A percentile compares a stretch with the other conserved stretches of the same genome.
Evolutionary conservation across 2,329 filamentous ascomycete genomes (phyloP).

Genomic region (Hyphodiscus sp.): DNA sequence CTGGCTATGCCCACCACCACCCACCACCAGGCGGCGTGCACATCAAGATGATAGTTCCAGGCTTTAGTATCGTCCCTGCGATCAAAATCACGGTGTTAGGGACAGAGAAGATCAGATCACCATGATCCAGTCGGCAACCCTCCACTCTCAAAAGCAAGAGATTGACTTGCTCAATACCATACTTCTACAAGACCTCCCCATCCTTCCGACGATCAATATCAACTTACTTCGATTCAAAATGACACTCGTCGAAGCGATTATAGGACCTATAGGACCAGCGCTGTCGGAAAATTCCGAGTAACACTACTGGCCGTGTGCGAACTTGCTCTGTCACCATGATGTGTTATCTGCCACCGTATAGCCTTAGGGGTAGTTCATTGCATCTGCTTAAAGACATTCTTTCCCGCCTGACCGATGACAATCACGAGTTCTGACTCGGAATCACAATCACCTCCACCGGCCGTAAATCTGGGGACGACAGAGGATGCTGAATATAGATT

Average conservation of each 20-base stretch:
- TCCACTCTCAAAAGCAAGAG: background rate
- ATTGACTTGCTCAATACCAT: conserved; percentile 32
- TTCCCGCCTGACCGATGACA: conserved; percentile 40
- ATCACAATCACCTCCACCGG: conserved; percentile 38
- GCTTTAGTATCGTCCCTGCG: conserved; percentile 34
- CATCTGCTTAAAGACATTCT: conserved; percentile 42
- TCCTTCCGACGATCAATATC: conserved; percentile 40
- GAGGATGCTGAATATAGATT: conserved; percentile 32
- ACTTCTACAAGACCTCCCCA: conserved; percentile 38
- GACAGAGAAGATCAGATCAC: conserved; percentile 39
- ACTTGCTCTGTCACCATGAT: conserved; percentile 44
- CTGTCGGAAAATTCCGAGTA: conserved; percentile 46
- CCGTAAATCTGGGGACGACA: conserved; percentile 39
- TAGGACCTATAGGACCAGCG: conserved; percentile 42
- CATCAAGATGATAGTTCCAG: conserved; percentile 37
- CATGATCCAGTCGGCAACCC: conserved; percentile 8
- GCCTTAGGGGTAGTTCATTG: conserved; percentile 45
- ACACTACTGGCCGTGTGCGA: conserved; percentile 42
- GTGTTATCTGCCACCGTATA: conserved; percentile 53
- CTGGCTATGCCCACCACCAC: conserved; percentile 23
- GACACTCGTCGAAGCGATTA: conserved; percentile 37
- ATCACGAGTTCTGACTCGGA: conserved; percentile 46
- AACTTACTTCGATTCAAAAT: conserved; percentile 36
- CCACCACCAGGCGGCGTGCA: conserved; percentile 38
- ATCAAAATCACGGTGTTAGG: conserved; percentile 35